These are phyloP conservation scores for Candida insectorum DNA, from an alignment of 805 yeast species.

Conservation along the genomic window DNA sequence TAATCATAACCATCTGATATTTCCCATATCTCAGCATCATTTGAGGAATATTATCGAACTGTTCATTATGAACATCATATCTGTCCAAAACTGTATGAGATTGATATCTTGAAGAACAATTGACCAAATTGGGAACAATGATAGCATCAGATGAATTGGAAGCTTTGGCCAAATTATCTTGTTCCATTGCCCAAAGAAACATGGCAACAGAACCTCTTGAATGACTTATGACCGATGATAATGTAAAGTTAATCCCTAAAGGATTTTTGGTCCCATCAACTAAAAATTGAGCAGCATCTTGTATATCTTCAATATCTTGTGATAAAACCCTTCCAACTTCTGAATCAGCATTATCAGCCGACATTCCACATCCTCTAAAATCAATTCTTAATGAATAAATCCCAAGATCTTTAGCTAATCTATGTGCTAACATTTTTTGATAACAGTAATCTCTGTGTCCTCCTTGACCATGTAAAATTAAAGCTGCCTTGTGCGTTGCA, in stretches of 20 bases:
- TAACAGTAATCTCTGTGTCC: conserved; percentile 83
- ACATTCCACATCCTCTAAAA: conserved; percentile 81
- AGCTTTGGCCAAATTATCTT: conserved; percentile 31
- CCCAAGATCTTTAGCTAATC: conserved; percentile 57
- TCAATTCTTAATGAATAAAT: conserved; percentile 72
- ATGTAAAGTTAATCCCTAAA: conserved; percentile 38
- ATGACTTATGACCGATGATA: conserved; percentile 67
- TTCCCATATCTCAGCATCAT: conserved; percentile 48
- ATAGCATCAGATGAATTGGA: conserved; percentile 28
- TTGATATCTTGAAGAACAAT: conserved; percentile 69
- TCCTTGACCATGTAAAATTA: conserved; percentile 79
- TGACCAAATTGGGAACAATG: conserved; percentile 63
- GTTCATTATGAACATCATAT: conserved; percentile 20
- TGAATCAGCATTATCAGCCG: conserved; percentile 46
- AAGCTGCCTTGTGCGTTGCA: conserved; percentile 48
- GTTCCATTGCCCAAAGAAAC: conserved; percentile 64
- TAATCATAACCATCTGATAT: conserved; percentile 38
- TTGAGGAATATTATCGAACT: conserved; percentile 16
- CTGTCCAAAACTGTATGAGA: conserved; percentile 45
- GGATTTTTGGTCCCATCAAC: conserved; percentile 27
- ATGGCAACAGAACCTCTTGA: conserved; percentile 77
- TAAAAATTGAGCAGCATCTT: conserved; percentile 30
- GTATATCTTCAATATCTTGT: conserved; percentile 70
- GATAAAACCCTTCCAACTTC: conserved; percentile 52
- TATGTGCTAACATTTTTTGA: conserved; percentile 59